These are phyloP conservation scores for Lodderomyces oxycetoniae DNA, from an alignment of 1,139 yeast species.

Conservation along the genomic window DNA sequence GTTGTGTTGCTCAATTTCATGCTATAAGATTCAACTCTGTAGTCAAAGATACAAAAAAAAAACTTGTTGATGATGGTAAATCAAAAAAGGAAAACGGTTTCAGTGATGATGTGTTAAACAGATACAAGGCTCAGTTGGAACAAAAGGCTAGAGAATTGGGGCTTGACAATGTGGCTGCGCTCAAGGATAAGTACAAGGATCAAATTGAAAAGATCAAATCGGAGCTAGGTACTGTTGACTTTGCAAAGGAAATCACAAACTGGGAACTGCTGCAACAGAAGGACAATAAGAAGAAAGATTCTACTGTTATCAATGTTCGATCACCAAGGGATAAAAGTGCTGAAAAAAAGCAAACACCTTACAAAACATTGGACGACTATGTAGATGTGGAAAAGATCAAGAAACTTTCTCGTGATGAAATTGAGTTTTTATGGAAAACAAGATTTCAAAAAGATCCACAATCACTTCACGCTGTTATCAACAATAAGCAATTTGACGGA, in stretches of 20 bases:
- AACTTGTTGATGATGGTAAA: slow-evolving; percentile 1
- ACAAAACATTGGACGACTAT: slow-evolving; percentile 67
- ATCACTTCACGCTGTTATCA: slow-evolving; percentile 61
- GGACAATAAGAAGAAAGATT: slow-evolving; percentile 39
- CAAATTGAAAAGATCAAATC: slow-evolving; percentile 53
- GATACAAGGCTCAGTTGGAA: slow-evolving; percentile 32
- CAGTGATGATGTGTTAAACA: slow-evolving; percentile 11
- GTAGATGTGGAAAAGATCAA: slow-evolving; percentile 64
- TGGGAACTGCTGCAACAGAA: slow-evolving; percentile 41
- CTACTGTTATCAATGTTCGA: slow-evolving; percentile 64
- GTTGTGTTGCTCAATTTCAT: no score
- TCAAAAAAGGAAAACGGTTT: slow-evolving; percentile 10
- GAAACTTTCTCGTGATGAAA: slow-evolving; percentile 55
- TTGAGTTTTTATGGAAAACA: slow-evolving; percentile 86
- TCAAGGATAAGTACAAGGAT: slow-evolving; percentile 59
- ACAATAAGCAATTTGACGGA: slow-evolving; percentile 50
- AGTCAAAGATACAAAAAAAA: background rate
- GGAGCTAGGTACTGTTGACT: slow-evolving; percentile 61
- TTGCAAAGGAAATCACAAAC: slow-evolving; percentile 61
- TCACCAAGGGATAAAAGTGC: slow-evolving; percentile 36
- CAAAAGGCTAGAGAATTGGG: slow-evolving; percentile 37
- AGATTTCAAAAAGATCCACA: slow-evolving; percentile 64
- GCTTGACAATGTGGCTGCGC: slow-evolving; percentile 48
- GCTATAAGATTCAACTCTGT: slow-evolving; percentile 6
- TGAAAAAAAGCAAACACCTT: slow-evolving; percentile 49